Conservation (phyloP, 768 basidiomycete genomes). For the Nevesoporus exiguus region DNA sequence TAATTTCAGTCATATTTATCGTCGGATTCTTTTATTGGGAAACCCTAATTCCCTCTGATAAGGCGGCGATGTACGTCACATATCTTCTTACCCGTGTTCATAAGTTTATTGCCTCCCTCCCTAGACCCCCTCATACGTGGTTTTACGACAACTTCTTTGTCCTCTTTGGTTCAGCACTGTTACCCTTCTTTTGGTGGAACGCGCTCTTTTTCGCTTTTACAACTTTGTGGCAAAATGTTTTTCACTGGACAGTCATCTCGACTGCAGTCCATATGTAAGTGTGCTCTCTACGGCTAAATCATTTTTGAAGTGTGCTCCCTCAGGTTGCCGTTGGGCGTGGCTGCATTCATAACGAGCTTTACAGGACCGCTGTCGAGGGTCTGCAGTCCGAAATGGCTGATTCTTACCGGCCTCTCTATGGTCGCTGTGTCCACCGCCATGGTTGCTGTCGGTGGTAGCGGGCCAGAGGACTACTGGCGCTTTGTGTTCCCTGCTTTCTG, state of each 20-base stretch:
- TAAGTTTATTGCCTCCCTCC: neutral
- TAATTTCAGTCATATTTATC: slow-evolving; percentile 41
- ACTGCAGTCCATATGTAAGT: slow-evolving; percentile 40
- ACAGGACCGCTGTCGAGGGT: slow-evolving; percentile 38
- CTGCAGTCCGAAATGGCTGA: slow-evolving; percentile 42
- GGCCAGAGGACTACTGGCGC: slow-evolving; percentile 42
- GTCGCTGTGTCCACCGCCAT: slow-evolving; percentile 39
- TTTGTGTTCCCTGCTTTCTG: slow-evolving; percentile 49
- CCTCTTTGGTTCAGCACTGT: slow-evolving; percentile 35
- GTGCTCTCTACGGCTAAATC: neutral
- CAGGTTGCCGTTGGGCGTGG: slow-evolving; percentile 42
- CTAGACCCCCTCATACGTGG: slow-evolving; percentile 43
- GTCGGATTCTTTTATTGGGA: slow-evolving; percentile 53
- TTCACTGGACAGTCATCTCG: slow-evolving; percentile 40
- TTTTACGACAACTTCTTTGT: slow-evolving; percentile 40
- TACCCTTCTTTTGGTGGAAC: slow-evolving; percentile 44
- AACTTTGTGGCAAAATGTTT: slow-evolving; percentile 40
- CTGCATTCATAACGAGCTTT: slow-evolving; percentile 36
- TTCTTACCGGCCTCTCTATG: slow-evolving; percentile 40
- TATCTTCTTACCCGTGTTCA: neutral
- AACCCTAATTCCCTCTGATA: slow-evolving; percentile 34
- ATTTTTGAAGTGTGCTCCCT: slow-evolving; percentile 3
- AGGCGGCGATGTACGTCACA: slow-evolving; percentile 40
- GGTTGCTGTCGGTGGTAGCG: slow-evolving; percentile 41
- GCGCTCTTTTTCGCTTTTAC: slow-evolving; percentile 34